Base-by-base conservation (phyloP, 257 asterid genomes). In the Fraxinus anomala region DNA sequence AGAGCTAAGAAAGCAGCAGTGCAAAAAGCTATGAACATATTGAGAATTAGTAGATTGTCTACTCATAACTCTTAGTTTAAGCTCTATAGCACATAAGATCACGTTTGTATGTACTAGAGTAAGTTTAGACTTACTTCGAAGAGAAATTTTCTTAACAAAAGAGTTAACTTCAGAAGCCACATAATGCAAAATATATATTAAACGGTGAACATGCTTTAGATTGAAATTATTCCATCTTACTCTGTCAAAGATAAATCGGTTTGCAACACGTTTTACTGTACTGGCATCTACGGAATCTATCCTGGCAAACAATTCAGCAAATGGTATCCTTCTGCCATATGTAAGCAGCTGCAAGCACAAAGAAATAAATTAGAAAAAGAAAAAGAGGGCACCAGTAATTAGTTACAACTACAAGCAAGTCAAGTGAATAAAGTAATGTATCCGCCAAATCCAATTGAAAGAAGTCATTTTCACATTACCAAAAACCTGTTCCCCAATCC, bases 291-390 rank as follows among this genome's bases (percentile, higher is more conserved):
- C 97, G 30, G 97, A 82, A 69, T 93, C 99, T 80, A 96, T 93
- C 85, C 99, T 89, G 75, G 98, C 97, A 84, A 92, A 91, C n/a
- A 96, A 83, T 83, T 96, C 99, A 6, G 97, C 89, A 66, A 82
- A 92, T 17, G 99, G 96, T 73, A 96, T 92, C 83, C 99, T 92
- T 87, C 99, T 85, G 51, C 99, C 99, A 72, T 93, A 96, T 24
- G 98, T 92, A 75, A 96, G 91, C 84, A 96, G 74, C 99, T 96
- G 96, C 90, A 90, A 73, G 42, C 67, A 85, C 73, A 40, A 37
- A 51, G 33, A 72, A 74, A 17, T 40, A 6, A 16, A 21, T 59
- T 59, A 59, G 31, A n/a, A 47, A 26, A 47, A 24, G 6, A 19
- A n/a, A 21, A n/a, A n/a, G 26, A 2, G 26, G 28, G 65, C 4